Evolutionary conservation across 1,284 basidiomycete genomes (phyloP).

Genomic region (Cutaneotrichosporon daszewskae): DNA sequence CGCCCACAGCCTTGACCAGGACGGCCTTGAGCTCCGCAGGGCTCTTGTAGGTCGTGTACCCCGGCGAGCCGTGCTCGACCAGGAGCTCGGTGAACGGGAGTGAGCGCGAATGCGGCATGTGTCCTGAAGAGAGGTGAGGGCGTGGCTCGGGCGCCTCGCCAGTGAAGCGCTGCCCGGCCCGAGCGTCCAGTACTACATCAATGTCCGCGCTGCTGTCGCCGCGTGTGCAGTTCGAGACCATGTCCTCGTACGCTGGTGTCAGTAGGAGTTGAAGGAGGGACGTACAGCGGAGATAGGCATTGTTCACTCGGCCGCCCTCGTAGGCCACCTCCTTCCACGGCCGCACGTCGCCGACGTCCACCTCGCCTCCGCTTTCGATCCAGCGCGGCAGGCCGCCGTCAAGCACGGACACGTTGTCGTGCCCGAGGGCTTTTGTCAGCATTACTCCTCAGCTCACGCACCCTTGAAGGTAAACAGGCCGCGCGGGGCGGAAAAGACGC

Average conservation of each 20-base stretch:
- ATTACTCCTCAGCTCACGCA: slow-evolving; percentile 23
- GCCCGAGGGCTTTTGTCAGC: slow-evolving; percentile 61
- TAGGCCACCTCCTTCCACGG: slow-evolving; percentile 3
- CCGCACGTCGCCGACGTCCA: slow-evolving; percentile 59
- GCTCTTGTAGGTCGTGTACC: slow-evolving; percentile 56
- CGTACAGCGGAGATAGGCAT: slow-evolving; percentile 58
- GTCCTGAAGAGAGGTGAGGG: slow-evolving; percentile 78
- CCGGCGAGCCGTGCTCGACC: slow-evolving; percentile 31
- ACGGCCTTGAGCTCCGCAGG: slow-evolving; percentile 55
- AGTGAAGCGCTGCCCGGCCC: slow-evolving; percentile 69
- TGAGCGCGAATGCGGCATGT: slow-evolving; percentile 81
- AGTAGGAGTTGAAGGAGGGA: neutral
- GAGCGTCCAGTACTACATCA: slow-evolving; percentile 76
- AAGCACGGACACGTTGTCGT: slow-evolving; percentile 73
- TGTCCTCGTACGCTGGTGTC: slow-evolving; percentile 64
- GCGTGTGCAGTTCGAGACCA: slow-evolving; percentile 64
- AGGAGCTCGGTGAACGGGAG: slow-evolving; percentile 80
- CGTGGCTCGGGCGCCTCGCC: slow-evolving; percentile 86
- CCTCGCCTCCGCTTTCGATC: slow-evolving; percentile 62
- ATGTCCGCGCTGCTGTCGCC: slow-evolving; percentile 51
- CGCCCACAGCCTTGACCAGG: slow-evolving; percentile 50
- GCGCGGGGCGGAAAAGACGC: slow-evolving; percentile 83
- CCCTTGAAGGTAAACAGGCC: slow-evolving; percentile 83
- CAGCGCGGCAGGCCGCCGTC: slow-evolving; percentile 85
- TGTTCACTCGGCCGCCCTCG: slow-evolving; percentile 44